phyloP scores from a whole-genome alignment of 2,329 filamentous ascomycete species.

The Fusarium sp. region DNA sequence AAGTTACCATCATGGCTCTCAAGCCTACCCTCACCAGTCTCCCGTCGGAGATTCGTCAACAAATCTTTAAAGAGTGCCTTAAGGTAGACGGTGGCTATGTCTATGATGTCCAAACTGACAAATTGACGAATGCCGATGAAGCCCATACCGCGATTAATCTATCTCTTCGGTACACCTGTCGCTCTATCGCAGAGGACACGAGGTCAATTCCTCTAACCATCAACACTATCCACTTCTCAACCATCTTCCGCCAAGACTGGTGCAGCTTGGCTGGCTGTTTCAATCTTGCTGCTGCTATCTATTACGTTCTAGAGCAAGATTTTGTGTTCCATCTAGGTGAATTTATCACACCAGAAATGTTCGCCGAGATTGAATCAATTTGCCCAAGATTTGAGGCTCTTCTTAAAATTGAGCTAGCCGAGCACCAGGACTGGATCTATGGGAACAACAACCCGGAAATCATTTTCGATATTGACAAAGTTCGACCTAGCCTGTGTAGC shows the following conservation, averaged over 20 bases:
- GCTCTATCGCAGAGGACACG: conserved; percentile 11
- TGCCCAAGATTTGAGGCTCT: neutral
- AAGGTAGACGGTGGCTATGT: conserved; percentile 18
- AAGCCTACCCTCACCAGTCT: neutral
- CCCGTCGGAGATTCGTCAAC: conserved; percentile 19
- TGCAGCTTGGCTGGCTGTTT: conserved; percentile 6
- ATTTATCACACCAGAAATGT: conserved; percentile 13
- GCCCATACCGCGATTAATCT: conserved; percentile 14
- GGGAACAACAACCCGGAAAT: neutral
- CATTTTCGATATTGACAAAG: rapidly evolving
- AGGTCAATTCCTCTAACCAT: neutral
- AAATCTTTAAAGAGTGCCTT: conserved; percentile 29
- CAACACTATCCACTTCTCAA: conserved; percentile 31
- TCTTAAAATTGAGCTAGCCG: rapidly evolving
- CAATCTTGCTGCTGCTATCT: neutral
- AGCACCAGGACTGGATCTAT: rapidly evolving
- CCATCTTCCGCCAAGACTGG: conserved; percentile 11
- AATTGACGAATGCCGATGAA: conserved; percentile 6
- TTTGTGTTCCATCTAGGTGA: conserved; percentile 1
- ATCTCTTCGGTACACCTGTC: conserved; percentile 32
- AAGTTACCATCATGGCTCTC: neutral
- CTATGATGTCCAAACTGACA: conserved; percentile 1
- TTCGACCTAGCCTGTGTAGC: neutral
- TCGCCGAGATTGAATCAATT: neutral
- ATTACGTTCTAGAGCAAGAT: neutral